Conservation (phyloP, 2,329 filamentous ascomycete genomes). For the Verruconis gallopava region DNA sequence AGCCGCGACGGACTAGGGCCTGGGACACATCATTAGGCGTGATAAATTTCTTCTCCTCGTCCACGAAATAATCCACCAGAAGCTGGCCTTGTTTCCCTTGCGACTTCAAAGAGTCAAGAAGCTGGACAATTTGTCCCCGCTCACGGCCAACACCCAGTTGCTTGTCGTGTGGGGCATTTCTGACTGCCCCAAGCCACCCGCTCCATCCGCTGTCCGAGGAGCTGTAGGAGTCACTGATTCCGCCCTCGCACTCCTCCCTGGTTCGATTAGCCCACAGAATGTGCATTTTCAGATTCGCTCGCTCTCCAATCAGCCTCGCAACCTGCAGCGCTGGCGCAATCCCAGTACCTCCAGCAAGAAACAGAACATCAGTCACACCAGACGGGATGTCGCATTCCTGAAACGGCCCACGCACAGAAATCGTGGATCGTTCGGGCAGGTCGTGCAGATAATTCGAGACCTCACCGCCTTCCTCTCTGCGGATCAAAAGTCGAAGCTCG, state of each 20-base stretch:
- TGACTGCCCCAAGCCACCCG: background rate
- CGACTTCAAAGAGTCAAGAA: no score
- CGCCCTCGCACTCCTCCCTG: slow-evolving; percentile 52
- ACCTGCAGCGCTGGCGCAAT: slow-evolving; percentile 82
- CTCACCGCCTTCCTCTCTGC: slow-evolving; percentile 68
- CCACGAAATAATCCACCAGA: slow-evolving; percentile 51
- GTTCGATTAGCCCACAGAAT: slow-evolving; percentile 73
- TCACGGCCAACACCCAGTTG: background rate
- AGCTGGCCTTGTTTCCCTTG: slow-evolving; percentile 4
- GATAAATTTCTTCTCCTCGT: slow-evolving; percentile 63
- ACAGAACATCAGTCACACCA: slow-evolving; percentile 51
- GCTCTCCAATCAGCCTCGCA: slow-evolving; percentile 46
- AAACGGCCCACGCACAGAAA: slow-evolving; percentile 71
- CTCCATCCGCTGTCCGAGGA: slow-evolving; percentile 13
- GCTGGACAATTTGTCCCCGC: slow-evolving; percentile 8
- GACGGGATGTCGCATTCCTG: slow-evolving; percentile 50
- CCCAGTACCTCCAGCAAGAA: slow-evolving; percentile 84
- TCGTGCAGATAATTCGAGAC: slow-evolving; percentile 69
- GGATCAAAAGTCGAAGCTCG: slow-evolving; percentile 50
- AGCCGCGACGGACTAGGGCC: slow-evolving; percentile 4
- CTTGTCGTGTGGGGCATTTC: background rate
- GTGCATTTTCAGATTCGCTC: slow-evolving; percentile 39
- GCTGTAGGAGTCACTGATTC: slow-evolving; percentile 36
- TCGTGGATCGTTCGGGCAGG: slow-evolving; percentile 45
- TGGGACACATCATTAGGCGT: slow-evolving; percentile 24